Base-by-base conservation (phyloP, 495 filamentous ascomycete genomes). In the Penicillium paxilli region DNA sequence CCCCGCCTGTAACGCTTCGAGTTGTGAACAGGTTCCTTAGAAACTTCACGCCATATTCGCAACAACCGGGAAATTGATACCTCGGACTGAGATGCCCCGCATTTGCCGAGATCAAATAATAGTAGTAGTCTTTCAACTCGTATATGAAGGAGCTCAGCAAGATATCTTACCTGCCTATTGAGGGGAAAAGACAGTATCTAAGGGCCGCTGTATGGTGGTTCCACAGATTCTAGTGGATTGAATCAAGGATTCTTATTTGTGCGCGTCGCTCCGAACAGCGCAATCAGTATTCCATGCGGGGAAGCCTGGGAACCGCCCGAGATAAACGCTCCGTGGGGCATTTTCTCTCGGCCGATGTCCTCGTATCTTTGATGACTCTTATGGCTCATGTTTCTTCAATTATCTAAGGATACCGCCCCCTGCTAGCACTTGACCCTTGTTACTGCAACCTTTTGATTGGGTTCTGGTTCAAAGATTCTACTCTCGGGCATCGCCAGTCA, bases 261-360 rank as follows among this genome's bases (percentile, higher is more conserved):
- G 45, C 50, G 26, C 17, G 32, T 32, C 22, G 22, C 47, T 16
- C 41, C 40, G 23, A 32, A 49, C 23, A 38, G 54, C 20, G 42
- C 22, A 45, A 57, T 47, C 21, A 23, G 14, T 11, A n/a, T 21
- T 30, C 16, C 48, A 55, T 41, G 51, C 62, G 62, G 62, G 45
- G 62, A 56, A 54, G 22, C 51, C 33, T 44, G 62, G 45, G 62
- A 56, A 54, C 26, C 51, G 32, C 37, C 54, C 58, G 47, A 52
- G 48, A 64, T 58, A 64, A 57, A 38, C 22, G n/a, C 25, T 16
- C 46, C 55, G 54, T 56, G 54, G 58, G 46, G 55, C 41, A 35
- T 25, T 32, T 51, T 19, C 52, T 56, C 45, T 64, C 46, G 48
- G 58, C 47, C 51, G 51, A 62, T 56, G 45, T 32, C 24, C n/a